Conservation (phyloP, 1,139 yeast genomes). For the Geotrichum aggregatum region DNA sequence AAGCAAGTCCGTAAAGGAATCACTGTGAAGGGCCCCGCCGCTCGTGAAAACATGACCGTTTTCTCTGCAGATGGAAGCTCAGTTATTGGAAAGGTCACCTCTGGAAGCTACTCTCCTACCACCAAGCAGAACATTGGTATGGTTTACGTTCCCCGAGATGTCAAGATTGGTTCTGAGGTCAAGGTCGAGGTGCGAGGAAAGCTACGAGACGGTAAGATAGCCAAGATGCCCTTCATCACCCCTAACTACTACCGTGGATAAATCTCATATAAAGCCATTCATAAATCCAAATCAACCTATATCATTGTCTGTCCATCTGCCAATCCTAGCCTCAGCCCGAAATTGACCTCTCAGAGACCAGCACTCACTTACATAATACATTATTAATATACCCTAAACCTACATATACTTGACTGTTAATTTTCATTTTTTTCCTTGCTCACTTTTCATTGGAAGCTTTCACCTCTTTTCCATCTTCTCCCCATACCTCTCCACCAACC, state of each 20-base stretch:
- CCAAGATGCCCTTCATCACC: constrained; percentile 80
- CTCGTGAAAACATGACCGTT: constrained; percentile 76
- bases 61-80: constrained; percentile 50
- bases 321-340: no score
- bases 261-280: no score
- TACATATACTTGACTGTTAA: no score
- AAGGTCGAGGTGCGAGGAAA: constrained; percentile 81
- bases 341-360: no score
- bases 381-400: no score
- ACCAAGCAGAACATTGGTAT: constrained; percentile 79
- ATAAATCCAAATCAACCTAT: no score
- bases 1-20: constrained; percentile 72
- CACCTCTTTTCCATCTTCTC: constrained; percentile 3
- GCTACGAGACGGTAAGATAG: constrained; percentile 64
- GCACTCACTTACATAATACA: not conserved
- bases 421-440: not conserved
- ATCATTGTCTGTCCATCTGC: no score
- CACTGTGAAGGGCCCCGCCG: constrained; percentile 80
- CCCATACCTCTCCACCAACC: not conserved
- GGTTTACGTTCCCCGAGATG: constrained; percentile 71
- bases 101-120: constrained; percentile 89
- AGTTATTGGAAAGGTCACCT: constrained; percentile 71
- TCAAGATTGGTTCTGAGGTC: constrained; percentile 72
- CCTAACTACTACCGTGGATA: constrained; percentile 57
- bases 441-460: constrained; percentile 13